Base-by-base conservation (phyloP, 2,329 filamentous ascomycete species). In the Westerdykella aurantiaca region DNA sequence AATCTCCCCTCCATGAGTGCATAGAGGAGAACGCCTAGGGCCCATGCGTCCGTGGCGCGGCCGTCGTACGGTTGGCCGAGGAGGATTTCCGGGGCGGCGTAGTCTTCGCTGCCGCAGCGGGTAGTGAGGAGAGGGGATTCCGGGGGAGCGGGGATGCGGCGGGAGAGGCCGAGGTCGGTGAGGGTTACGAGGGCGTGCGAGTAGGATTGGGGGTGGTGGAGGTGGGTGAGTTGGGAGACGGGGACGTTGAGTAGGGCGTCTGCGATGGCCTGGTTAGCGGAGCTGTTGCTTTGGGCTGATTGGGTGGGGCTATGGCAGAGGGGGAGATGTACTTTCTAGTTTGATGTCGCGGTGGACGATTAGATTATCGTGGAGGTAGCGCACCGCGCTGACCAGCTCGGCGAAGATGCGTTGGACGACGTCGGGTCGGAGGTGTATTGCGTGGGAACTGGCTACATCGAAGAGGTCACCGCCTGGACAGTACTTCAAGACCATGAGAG, bases 311-410 rank as follows among this genome's bases (percentile, higher is more conserved):
- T 9, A 12, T 7, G 7, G 54, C 47, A 48, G 55, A 41, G 31
- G 47, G 52, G 50, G 50, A 52, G 48, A 75, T 83, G 70, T 78
- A 93, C 87, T 98, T 75, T 98, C 93, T 46, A 98, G 82, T 71
- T 98, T 98, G 69, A 98, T 94, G 67, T 98, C 93, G 47, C 93
- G 82, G 65, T 98, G 93, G 42, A 97, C 91, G 62, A 98, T 95
- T 54, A 81, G 83, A 57, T 86, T 76, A 42, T 80, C 74, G 67
- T 98, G 93, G 39, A 98, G 73, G 70, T 97, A 96, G 45, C 78
- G 79, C 31, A 95, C 84, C 0, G 91, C 93, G 48, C 80, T 83
- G 18, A 97, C 83, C 50, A 97, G 69, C 66, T 98, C 93, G 12
- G 90, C 78, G 67, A 96, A 96, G 44, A 97, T 89, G 41, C 93